Evolutionary conservation across 2,329 filamentous ascomycete genomes (phyloP).

Genomic region (Colletotrichum incanum): DNA sequence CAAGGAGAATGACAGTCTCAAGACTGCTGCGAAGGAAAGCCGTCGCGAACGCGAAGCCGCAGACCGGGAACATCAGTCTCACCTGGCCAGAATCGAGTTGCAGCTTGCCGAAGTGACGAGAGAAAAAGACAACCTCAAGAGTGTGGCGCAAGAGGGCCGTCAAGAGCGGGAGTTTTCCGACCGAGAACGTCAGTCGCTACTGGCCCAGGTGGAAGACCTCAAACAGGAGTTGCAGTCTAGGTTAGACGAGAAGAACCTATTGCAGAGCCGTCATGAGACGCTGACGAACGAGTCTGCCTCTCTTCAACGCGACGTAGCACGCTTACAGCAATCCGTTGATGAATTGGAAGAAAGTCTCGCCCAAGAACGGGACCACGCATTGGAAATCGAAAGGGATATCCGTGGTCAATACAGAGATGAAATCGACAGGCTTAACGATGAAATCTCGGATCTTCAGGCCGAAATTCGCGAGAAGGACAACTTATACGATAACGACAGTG

Average conservation of each 20-base stretch:
- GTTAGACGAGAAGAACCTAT: constrained; percentile 77
- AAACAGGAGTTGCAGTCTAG: constrained; percentile 73
- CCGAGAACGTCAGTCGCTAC: constrained; percentile 58
- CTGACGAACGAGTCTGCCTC: constrained; percentile 76
- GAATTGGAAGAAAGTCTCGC: constrained; percentile 66
- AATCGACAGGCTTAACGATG: constrained; percentile 67
- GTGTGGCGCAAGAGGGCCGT: constrained; percentile 60
- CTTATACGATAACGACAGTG: constrained; percentile 78
- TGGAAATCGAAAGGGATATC: constrained; percentile 74
- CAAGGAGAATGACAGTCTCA: constrained; percentile 63
- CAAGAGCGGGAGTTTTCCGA: constrained; percentile 61
- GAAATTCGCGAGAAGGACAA: constrained; percentile 80
- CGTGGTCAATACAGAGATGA: constrained; percentile 61
- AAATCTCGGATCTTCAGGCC: constrained; percentile 75
- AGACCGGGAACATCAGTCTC: constrained; percentile 54
- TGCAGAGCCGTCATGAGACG: constrained; percentile 79
- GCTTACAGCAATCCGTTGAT: constrained; percentile 61
- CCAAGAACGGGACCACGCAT: constrained; percentile 70
- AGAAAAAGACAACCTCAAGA: constrained; percentile 62
- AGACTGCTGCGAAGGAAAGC: constrained; percentile 60
- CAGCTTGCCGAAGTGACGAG: constrained; percentile 63
- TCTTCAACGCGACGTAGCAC: constrained; percentile 76
- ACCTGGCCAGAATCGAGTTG: constrained; percentile 66
- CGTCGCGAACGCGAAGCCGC: constrained; percentile 60
- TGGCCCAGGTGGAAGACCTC: constrained; percentile 67